A percentile compares a stretch with the other conserved stretches of the same genome.
Evolutionary conservation across 345 rosid genomes (phyloP).

Genomic region (Balakata baccata): DNA sequence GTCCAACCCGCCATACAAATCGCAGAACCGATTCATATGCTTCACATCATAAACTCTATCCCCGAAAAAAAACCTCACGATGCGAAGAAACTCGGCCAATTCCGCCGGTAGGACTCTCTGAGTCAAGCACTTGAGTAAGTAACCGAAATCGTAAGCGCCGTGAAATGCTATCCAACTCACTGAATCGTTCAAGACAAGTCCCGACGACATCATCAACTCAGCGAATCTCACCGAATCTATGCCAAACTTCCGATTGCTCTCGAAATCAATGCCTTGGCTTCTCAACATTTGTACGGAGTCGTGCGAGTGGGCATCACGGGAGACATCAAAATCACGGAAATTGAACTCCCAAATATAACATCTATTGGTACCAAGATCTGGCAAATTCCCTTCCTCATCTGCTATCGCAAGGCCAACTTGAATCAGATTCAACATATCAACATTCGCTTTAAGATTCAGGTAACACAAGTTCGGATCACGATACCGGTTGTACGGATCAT

Average conservation of each 20-base stretch:
- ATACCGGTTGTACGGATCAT: constrained; percentile 22
- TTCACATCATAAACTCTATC: constrained; percentile 66
- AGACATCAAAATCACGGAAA: constrained; percentile 63
- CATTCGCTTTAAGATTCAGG: constrained; percentile 66
- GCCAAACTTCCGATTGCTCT: constrained; percentile 50
- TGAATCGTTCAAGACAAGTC: constrained; percentile 61
- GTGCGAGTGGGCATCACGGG: constrained; percentile 65
- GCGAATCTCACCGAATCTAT: constrained; percentile 61
- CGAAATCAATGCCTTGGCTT: constrained; percentile 76
- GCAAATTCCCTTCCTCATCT: constrained; percentile 51
- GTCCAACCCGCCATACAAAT: constrained; percentile 72
- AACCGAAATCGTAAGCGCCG: constrained; percentile 92
- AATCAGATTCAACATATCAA: constrained; percentile 70
- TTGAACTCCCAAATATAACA: constrained; percentile 84
- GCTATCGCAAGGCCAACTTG: constrained; percentile 83
- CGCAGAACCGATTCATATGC: constrained; percentile 69
- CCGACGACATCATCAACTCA: constrained; percentile 81
- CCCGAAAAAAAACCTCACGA: constrained; percentile 56
- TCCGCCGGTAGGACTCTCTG: constrained; percentile 48
- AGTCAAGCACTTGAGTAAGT: constrained; percentile 74
- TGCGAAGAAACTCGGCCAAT: constrained; percentile 46
- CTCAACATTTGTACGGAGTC: constrained; percentile 78
- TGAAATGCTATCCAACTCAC: constrained; percentile 96
- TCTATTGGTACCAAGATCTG: constrained; percentile 42
- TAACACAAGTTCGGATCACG: constrained; percentile 57